These are phyloP conservation scores for Aspergillus novoparasiticus DNA, from an alignment of 2,329 filamentous ascomycete species.

Conservation along the genomic window DNA sequence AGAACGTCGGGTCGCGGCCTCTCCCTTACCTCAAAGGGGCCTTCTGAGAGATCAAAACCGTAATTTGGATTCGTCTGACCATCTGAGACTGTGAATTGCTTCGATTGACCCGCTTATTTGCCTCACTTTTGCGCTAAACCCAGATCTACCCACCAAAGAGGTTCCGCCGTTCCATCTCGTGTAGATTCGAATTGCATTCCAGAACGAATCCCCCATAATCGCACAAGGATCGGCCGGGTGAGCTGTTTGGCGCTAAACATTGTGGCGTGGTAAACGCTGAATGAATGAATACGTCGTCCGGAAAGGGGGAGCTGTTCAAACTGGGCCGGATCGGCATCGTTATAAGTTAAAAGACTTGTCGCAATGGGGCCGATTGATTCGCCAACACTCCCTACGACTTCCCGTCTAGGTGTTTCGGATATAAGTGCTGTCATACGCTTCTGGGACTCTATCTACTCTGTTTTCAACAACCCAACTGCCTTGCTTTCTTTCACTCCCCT, in stretches of 20 bases:
- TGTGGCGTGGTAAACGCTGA: conserved; percentile 14
- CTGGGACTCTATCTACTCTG: conserved; percentile 24
- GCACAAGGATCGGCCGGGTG: neutral
- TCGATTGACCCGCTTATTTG: conserved; percentile 21
- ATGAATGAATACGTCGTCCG: conserved; percentile 8
- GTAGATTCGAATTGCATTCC: conserved; percentile 26
- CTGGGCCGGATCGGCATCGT: conserved; percentile 13
- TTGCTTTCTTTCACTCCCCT: conserved; percentile 22
- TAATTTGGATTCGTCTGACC: conserved; percentile 12
- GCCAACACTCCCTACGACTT: conserved; percentile 8
- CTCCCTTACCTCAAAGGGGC: conserved; percentile 14
- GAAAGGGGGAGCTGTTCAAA: conserved; percentile 12
- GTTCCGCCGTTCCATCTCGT: conserved; percentile 21
- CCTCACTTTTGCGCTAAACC: conserved; percentile 23
- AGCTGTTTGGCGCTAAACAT: conserved; percentile 8
- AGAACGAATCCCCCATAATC: conserved; percentile 22
- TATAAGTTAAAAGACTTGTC: conserved; percentile 17
- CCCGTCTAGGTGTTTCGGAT: conserved; percentile 11
- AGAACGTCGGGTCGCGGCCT: conserved; percentile 6
- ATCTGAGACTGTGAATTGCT: conserved; percentile 10
- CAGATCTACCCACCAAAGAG: conserved; percentile 23
- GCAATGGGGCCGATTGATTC: conserved; percentile 20
- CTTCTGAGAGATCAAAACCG: neutral
- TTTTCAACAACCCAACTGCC: conserved; percentile 22
- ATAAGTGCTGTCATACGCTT: conserved; percentile 18